phyloP scores from a whole-genome alignment of 1,284 basidiomycete species.

The Moesziomyces antarcticus region DNA sequence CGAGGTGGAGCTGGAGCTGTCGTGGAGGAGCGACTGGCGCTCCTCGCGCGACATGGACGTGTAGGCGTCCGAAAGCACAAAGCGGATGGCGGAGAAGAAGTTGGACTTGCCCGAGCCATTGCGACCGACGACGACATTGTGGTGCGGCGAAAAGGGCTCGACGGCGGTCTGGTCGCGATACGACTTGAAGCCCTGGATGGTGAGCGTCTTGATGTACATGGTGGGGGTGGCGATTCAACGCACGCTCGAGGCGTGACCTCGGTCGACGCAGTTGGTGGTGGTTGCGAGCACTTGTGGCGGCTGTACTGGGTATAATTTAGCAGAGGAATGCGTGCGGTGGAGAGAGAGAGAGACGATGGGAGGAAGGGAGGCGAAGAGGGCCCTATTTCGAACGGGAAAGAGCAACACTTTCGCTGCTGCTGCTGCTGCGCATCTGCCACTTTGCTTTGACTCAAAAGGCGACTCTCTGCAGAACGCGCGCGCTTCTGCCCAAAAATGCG shows the following conservation, averaged over 20 bases:
- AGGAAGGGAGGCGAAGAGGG: no score
- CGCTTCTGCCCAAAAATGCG: background rate
- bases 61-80: slow-evolving; percentile 96
- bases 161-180: slow-evolving; percentile 76
- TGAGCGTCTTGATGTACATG: slow-evolving; percentile 61
- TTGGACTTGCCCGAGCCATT: slow-evolving; percentile 69
- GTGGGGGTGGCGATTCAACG: background rate
- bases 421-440: no score
- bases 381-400: no score
- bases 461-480: no score
- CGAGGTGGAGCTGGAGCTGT: slow-evolving; percentile 84
- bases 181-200: slow-evolving; percentile 85
- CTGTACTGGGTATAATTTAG: background rate
- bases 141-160: slow-evolving; percentile 71
- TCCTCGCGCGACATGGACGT: slow-evolving; percentile 94
- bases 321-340: background rate
- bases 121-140: slow-evolving; percentile 68
- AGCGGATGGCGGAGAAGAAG: slow-evolving; percentile 79
- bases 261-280: background rate
- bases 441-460: no score
- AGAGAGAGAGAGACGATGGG: no score
- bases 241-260: background rate
- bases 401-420: no score
- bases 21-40: slow-evolving; percentile 88
- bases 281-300: no score